Conservation (phyloP, 371 early-diverging fungal species). For the Batkoa obscura region DNA sequence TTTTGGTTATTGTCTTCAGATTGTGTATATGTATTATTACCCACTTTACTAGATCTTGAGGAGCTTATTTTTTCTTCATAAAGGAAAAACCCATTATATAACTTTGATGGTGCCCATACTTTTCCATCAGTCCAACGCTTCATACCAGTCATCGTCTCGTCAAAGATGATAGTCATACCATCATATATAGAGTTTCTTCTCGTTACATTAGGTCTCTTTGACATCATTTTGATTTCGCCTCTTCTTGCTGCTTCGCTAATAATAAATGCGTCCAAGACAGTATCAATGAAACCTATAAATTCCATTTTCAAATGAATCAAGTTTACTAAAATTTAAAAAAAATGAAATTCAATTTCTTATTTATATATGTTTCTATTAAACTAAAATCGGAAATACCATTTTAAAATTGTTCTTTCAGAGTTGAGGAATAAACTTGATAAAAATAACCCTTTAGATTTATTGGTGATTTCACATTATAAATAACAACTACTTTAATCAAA, state of each 20-base stretch:
- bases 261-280: background rate
- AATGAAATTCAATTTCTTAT: constrained; percentile 14
- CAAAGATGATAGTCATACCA: constrained; percentile 59
- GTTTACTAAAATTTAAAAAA: too few species aligned
- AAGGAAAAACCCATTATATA: constrained; percentile 53
- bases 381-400: background rate
- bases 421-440: too few species aligned
- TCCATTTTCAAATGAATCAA: background rate
- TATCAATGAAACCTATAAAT: background rate
- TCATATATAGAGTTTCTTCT: constrained; percentile 45
- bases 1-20: background rate
- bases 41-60: background rate
- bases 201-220: constrained; percentile 40
- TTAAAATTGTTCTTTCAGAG: too few species aligned
- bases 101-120: constrained; percentile 68
- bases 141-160: constrained; percentile 66
- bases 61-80: constrained; percentile 40
- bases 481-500: too few species aligned
- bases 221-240: background rate
- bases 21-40: background rate
- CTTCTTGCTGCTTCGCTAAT: background rate
- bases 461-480: too few species aligned
- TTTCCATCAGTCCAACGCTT: constrained; percentile 80
- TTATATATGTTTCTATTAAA: background rate
- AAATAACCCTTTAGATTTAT: too few species aligned